Evolutionary conservation across 768 basidiomycete species (phyloP).

Genomic region (Suillus discolor): DNA sequence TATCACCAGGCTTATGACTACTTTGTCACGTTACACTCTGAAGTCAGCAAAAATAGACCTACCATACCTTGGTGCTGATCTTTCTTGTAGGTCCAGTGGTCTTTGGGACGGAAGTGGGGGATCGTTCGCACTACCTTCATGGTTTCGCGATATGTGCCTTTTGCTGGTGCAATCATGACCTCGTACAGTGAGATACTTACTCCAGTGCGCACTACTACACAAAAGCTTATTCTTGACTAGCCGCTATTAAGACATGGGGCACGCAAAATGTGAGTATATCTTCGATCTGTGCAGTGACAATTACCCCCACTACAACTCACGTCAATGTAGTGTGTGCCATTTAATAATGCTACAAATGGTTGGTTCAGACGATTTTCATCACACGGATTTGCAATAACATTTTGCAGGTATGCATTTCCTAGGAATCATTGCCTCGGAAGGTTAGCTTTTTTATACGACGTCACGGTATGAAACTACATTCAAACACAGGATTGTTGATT

Average conservation of each 20-base stretch:
- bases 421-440: constrained; percentile 1
- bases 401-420: not conserved
- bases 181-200: not conserved
- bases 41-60: not conserved
- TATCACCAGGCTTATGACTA: not conserved
- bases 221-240: not conserved
- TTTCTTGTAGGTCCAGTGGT: constrained; percentile 20
- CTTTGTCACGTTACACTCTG: not conserved
- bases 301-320: not conserved
- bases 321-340: not conserved
- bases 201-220: not conserved
- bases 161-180: constrained; percentile 10
- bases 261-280: not conserved
- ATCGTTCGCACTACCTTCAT: constrained; percentile 3
- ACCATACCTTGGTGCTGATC: not conserved
- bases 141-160: constrained; percentile 11
- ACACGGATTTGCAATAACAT: not conserved
- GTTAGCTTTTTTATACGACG: not conserved
- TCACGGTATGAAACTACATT: not conserved
- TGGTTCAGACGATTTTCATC: not conserved
- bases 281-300: not conserved
- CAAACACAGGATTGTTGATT: not conserved
- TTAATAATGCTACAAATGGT: not conserved
- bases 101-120: constrained; percentile 12
- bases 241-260: not conserved